phyloP scores from a whole-genome alignment of 257 asterid genomes.

The Cordia subcordata region DNA sequence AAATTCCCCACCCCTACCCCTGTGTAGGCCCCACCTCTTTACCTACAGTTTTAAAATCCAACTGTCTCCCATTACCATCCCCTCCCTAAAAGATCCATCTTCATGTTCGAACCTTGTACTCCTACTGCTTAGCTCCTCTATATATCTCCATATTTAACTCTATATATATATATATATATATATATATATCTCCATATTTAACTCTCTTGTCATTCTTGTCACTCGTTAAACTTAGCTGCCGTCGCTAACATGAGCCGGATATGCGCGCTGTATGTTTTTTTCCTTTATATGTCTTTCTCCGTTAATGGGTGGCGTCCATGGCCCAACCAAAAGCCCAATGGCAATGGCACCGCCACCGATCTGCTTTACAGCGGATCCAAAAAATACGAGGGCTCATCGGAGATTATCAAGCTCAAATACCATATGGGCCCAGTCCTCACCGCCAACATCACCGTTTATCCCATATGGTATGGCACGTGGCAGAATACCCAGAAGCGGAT shows the following conservation, averaged over 20 bases:
- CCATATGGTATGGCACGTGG: slow-evolving; percentile 93
- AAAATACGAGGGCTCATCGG: slow-evolving; percentile 85
- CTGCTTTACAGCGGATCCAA: slow-evolving; percentile 54
- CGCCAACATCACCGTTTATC: slow-evolving; percentile 67
- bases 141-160: not conserved
- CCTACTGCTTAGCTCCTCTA: not conserved
- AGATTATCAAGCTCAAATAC: slow-evolving; percentile 62
- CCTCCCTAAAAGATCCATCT: no score
- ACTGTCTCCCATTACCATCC: slow-evolving; percentile 63
- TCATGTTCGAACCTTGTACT: not conserved
- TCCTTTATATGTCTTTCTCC: not conserved
- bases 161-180: not conserved
- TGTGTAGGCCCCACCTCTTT: slow-evolving; percentile 35
- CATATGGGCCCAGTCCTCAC: slow-evolving; percentile 95
- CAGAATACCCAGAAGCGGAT: slow-evolving; percentile 57
- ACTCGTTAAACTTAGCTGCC: not conserved
- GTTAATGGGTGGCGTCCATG: slow-evolving; percentile 67
- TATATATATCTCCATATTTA: not conserved
- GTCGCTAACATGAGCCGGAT: slow-evolving; percentile 3
- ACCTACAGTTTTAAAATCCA: slow-evolving; percentile 51
- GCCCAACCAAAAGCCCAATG: slow-evolving; percentile 45
- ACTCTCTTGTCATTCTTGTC: not conserved
- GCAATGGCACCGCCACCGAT: slow-evolving; percentile 56
- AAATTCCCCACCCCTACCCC: not conserved
- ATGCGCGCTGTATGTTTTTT: not conserved